Evolutionary conservation across 2,329 filamentous ascomycete genomes (phyloP).

Genomic region (Geosmithia morbida): DNA sequence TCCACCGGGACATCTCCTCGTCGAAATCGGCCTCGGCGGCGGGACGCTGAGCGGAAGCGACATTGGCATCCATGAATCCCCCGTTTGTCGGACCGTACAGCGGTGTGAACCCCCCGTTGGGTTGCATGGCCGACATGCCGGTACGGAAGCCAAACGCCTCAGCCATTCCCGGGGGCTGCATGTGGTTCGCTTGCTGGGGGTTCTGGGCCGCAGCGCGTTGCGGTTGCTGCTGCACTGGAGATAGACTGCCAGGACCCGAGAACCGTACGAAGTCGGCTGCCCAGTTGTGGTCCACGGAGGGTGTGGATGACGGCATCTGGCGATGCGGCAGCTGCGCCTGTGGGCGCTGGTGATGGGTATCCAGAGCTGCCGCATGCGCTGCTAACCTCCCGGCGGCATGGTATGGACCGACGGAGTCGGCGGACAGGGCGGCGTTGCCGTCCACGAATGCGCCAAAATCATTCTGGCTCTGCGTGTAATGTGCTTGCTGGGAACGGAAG

Average conservation of each 20-base stretch:
- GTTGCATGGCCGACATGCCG: slow-evolving; percentile 15
- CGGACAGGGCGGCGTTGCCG: slow-evolving; percentile 11
- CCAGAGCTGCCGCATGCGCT: slow-evolving; percentile 17
- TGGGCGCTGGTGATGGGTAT: slow-evolving; percentile 9
- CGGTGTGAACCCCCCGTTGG: slow-evolving; percentile 11
- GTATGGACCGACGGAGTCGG: slow-evolving; percentile 13
- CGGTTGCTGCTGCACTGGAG: slow-evolving; percentile 5
- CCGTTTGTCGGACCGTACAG: slow-evolving; percentile 13
- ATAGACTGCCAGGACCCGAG: slow-evolving; percentile 2
- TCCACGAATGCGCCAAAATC: slow-evolving; percentile 21
- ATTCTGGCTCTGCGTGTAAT: slow-evolving; percentile 12
- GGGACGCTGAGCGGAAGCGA: slow-evolving; percentile 8
- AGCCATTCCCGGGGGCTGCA: slow-evolving; percentile 10
- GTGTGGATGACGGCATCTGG: slow-evolving; percentile 8
- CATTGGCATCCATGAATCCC: slow-evolving; percentile 9
- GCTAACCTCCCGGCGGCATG: slow-evolving; percentile 19
- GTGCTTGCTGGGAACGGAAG: slow-evolving; percentile 16
- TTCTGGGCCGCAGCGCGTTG: slow-evolving; percentile 9
- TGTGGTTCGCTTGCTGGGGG: slow-evolving; percentile 8
- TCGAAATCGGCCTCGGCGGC: slow-evolving; percentile 20
- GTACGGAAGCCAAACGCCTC: slow-evolving; percentile 13
- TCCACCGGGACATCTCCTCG: slow-evolving; percentile 25
- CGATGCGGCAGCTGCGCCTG: slow-evolving; percentile 9
- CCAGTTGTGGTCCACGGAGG: slow-evolving; percentile 16
- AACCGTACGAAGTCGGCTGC: slow-evolving; percentile 21